phyloP scores from a whole-genome alignment of 305 asterid species.

The Fraxinus ornus region DNA sequence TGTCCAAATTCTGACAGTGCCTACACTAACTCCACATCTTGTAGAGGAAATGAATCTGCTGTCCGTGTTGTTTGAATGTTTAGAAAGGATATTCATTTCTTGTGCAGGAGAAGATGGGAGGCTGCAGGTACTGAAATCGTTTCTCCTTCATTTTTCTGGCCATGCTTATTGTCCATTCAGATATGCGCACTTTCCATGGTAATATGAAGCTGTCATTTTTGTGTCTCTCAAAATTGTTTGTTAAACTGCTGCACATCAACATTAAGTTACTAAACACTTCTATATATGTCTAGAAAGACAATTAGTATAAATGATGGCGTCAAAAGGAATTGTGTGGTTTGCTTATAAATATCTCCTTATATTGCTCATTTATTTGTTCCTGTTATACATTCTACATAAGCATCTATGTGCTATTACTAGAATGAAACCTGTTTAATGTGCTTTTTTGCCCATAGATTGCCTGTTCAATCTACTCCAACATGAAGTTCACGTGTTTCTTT shows the following conservation, averaged over 20 bases:
- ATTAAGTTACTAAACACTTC: background rate
- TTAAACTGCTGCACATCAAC: background rate
- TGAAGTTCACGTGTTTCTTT: background rate
- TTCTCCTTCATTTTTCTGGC: background rate
- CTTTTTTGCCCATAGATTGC: background rate
- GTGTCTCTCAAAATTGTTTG: background rate
- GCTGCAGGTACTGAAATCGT: conserved; percentile 59
- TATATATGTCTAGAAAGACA: background rate
- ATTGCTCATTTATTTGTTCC: background rate
- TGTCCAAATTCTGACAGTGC: conserved; percentile 89
- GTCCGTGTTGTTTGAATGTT: conserved; percentile 70
- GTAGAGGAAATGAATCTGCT: conserved; percentile 90
- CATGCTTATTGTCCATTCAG: background rate
- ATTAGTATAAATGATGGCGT: background rate
- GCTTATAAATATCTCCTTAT: background rate
- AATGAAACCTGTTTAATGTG: background rate
- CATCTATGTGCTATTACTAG: background rate
- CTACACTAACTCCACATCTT: conserved; percentile 82
- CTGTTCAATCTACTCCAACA: background rate
- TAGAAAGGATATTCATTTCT: conserved; percentile 54
- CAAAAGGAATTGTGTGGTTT: background rate
- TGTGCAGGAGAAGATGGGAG: conserved; percentile 73
- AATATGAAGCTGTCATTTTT: background rate
- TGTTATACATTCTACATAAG: background rate
- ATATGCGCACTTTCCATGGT: background rate